Evolutionary conservation across 139 green algal species (phyloP).

Genomic region (Volvox africanus): DNA sequence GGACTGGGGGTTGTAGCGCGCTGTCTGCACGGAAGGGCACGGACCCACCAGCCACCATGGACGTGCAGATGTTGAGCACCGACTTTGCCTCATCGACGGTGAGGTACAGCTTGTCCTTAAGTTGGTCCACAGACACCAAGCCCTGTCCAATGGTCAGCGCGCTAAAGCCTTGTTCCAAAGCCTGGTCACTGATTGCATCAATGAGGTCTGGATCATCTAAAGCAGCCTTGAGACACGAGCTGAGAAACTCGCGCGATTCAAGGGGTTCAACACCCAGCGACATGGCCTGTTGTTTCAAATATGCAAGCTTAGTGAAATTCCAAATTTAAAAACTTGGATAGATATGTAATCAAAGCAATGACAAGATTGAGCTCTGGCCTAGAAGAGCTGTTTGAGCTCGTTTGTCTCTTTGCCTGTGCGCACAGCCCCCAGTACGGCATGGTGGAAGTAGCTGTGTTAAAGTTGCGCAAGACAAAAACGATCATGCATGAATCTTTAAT

Average conservation of each 20-base stretch:
- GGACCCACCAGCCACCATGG: neutral
- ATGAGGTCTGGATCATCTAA: slow-evolving; percentile 25
- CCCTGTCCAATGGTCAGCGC: neutral
- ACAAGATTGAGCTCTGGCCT: no score
- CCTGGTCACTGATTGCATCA: slow-evolving; percentile 16
- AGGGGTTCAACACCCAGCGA: neutral
- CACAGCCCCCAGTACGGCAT: no score
- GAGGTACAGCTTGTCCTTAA: slow-evolving; percentile 47
- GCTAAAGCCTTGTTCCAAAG: neutral
- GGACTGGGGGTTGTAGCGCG: neutral
- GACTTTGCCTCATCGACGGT: slow-evolving; percentile 26
- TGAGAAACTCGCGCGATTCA: slow-evolving; percentile 10
- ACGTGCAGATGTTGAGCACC: slow-evolving; percentile 26
- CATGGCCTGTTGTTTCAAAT: neutral
- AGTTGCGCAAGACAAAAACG: no score
- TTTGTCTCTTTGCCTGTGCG: no score
- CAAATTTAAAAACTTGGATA: no score
- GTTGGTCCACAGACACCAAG: neutral
- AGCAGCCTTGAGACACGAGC: neutral
- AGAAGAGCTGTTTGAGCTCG: no score
- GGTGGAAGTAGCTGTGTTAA: no score
- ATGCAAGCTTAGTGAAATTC: no score
- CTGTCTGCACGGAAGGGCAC: neutral
- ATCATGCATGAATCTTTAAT: no score
- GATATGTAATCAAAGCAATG: no score